These are phyloP conservation scores for Brasenia schreberi DNA, from an alignment of 164 flowering plant species.

Conservation along the genomic window DNA sequence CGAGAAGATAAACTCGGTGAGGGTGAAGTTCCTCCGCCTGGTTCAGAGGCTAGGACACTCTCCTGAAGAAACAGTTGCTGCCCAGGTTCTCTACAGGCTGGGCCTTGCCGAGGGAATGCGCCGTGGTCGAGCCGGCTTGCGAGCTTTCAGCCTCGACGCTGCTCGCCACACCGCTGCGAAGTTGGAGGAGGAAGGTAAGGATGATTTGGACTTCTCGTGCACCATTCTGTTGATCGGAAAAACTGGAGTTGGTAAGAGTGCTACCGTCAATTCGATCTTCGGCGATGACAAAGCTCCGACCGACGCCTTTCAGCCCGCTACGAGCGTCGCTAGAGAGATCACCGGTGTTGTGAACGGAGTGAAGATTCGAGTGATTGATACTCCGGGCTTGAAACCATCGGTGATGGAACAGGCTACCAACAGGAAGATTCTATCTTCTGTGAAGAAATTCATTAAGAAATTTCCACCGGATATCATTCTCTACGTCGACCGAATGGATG, in stretches of 20 bases:
- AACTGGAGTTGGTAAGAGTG: conserved; percentile 97
- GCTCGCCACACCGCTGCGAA: conserved; percentile 55
- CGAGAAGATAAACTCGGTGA: conserved; percentile 53
- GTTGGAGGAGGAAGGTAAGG: conserved; percentile 51
- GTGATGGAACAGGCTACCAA: conserved; percentile 63
- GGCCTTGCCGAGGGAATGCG: conserved; percentile 40
- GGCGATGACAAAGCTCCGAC: conserved; percentile 56
- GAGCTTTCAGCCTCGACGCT: conserved; percentile 44
- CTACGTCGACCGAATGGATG: conserved; percentile 76
- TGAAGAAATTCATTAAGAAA: conserved; percentile 65
- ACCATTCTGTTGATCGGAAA: conserved; percentile 81
- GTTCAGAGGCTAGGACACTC: conserved; percentile 71
- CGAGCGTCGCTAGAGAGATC: conserved; percentile 51
- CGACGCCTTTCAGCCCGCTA: conserved; percentile 62
- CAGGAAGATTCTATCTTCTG: conserved; percentile 36
- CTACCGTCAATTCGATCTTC: conserved; percentile 83
- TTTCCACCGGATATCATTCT: conserved; percentile 74
- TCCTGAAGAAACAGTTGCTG: conserved; percentile 61
- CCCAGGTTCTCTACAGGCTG: conserved; percentile 77
- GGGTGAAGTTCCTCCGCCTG: conserved; percentile 84
- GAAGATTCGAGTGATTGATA: conserved; percentile 58
- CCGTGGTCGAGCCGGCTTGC: conserved; percentile 36
- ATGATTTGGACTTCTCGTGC: conserved; percentile 56
- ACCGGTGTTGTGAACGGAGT: conserved; percentile 63
- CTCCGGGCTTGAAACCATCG: conserved; percentile 75